A percentile compares a stretch with the other conserved stretches of the same genome.
These are phyloP conservation scores for Rhinocladiella similis DNA, from an alignment of 2,329 filamentous ascomycete genomes.

Conservation along the genomic window DNA sequence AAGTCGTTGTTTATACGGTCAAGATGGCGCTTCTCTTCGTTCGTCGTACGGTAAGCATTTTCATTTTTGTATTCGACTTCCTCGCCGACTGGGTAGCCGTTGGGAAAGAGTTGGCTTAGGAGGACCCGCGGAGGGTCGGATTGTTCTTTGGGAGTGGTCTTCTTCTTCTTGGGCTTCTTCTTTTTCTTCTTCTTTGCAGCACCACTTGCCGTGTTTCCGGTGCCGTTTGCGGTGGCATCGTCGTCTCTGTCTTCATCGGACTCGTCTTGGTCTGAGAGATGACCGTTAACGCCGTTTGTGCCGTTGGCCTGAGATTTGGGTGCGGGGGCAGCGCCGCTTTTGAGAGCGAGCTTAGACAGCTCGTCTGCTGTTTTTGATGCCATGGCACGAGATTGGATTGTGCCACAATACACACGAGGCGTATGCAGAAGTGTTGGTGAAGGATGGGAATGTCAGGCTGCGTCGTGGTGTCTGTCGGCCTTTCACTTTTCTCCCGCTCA, in stretches of 20 bases:
- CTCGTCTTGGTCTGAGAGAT: constrained; percentile 51
- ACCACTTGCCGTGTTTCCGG: constrained; percentile 28
- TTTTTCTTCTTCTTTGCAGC: constrained; percentile 77
- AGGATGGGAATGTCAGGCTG: neutral
- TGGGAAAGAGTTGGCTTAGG: constrained; percentile 72
- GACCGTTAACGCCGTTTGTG: constrained; percentile 41
- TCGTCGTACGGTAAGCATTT: constrained; percentile 76
- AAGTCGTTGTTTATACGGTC: constrained; percentile 80
- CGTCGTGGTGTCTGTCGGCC: neutral
- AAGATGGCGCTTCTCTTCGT: constrained; percentile 79
- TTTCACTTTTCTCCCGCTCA: neutral
- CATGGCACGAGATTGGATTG: constrained; percentile 12
- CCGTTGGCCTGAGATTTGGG: constrained; percentile 25
- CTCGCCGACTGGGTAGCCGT: constrained; percentile 74
- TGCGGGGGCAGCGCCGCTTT: constrained; percentile 36
- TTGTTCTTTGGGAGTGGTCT: constrained; percentile 65
- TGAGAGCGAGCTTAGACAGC: constrained; percentile 31
- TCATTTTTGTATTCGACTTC: constrained; percentile 76
- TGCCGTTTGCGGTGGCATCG: constrained; percentile 44
- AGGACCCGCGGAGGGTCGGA: constrained; percentile 75
- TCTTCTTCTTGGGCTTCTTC: constrained; percentile 75
- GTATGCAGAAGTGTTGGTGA: neutral
- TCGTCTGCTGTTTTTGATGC: constrained; percentile 29
- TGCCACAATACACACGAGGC: neutral
- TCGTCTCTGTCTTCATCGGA: constrained; percentile 57